These are phyloP conservation scores for Fusarium pseudoanthophilum DNA, from an alignment of 2,329 filamentous ascomycete genomes.

Conservation along the genomic window DNA sequence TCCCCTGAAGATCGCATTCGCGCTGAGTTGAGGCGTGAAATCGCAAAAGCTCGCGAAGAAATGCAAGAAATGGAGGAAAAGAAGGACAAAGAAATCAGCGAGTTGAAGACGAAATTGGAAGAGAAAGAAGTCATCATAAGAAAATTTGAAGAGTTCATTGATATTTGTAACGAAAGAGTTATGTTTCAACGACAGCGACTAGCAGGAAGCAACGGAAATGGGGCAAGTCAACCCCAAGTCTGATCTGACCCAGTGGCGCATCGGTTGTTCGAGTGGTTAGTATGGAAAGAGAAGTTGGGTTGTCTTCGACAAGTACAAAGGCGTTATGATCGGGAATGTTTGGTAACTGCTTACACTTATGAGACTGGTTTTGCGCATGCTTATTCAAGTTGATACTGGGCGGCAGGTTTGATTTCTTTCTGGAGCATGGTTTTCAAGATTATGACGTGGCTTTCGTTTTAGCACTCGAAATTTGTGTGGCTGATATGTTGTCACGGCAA, in stretches of 20 bases:
- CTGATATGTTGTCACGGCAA: neutral
- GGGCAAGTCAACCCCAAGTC: constrained; percentile 42
- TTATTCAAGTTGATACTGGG: constrained; percentile 32
- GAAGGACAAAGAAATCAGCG: constrained; percentile 67
- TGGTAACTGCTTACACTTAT: constrained; percentile 14
- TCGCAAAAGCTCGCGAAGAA: constrained; percentile 68
- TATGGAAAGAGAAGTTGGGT: constrained; percentile 26
- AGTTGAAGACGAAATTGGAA: constrained; percentile 67
- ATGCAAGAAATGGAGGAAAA: constrained; percentile 66
- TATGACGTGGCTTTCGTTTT: constrained; percentile 29
- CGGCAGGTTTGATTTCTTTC: constrained; percentile 33
- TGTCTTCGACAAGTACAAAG: constrained; percentile 23
- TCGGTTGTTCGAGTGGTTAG: constrained; percentile 28
- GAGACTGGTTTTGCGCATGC: constrained; percentile 25
- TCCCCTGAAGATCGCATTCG: constrained; percentile 72
- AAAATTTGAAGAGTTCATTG: constrained; percentile 76
- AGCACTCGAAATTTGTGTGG: constrained; percentile 7
- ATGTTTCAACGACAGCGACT: constrained; percentile 71
- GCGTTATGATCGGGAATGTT: constrained; percentile 34
- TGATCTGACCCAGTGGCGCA: constrained; percentile 28
- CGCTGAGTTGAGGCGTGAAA: constrained; percentile 69
- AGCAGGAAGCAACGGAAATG: constrained; percentile 45
- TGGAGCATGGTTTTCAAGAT: constrained; percentile 36
- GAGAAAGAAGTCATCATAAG: constrained; percentile 72
- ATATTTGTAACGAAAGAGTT: constrained; percentile 74